These are phyloP conservation scores for Adansonia gregorii DNA, from an alignment of 441 rosid species.

Conservation along the genomic window DNA sequence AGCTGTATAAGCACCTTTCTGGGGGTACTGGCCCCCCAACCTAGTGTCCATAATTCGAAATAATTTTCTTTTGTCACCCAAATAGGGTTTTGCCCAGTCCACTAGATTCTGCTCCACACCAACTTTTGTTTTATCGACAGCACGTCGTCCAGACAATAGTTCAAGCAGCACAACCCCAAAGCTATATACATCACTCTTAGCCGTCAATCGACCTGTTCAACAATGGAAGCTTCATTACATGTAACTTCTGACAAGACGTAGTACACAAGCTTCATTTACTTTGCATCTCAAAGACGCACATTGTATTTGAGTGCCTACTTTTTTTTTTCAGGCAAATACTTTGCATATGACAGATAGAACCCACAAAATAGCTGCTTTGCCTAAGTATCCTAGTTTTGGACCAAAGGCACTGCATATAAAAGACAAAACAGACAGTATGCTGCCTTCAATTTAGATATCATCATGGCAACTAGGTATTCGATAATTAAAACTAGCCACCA, in stretches of 20 bases:
- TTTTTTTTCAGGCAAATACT: neutral
- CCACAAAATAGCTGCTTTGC: neutral
- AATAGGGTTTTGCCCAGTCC: constrained; percentile 66
- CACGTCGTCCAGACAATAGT: constrained; percentile 64
- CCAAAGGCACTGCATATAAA: neutral
- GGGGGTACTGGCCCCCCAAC: constrained; percentile 65
- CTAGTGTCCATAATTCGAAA: constrained; percentile 68
- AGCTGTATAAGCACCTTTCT: constrained; percentile 62
- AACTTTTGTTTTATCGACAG: constrained; percentile 54
- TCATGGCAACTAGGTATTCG: neutral
- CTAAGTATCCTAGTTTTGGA: constrained; percentile 14
- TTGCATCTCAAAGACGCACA: neutral
- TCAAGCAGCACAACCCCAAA: constrained; percentile 72
- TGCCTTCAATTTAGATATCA: neutral
- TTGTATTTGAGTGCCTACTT: neutral
- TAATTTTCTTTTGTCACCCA: constrained; percentile 57
- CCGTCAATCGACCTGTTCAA: constrained; percentile 55
- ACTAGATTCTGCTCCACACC: constrained; percentile 62
- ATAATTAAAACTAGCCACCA: neutral
- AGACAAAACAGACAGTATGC: neutral
- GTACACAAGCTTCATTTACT: neutral
- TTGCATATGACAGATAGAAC: neutral
- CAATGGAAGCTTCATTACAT: constrained; percentile 27
- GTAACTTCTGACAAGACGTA: neutral
- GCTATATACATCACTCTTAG: constrained; percentile 72